phyloP scores from a whole-genome alignment of 495 filamentous ascomycete genomes.

The Hyaloscypha hepaticicola region DNA sequence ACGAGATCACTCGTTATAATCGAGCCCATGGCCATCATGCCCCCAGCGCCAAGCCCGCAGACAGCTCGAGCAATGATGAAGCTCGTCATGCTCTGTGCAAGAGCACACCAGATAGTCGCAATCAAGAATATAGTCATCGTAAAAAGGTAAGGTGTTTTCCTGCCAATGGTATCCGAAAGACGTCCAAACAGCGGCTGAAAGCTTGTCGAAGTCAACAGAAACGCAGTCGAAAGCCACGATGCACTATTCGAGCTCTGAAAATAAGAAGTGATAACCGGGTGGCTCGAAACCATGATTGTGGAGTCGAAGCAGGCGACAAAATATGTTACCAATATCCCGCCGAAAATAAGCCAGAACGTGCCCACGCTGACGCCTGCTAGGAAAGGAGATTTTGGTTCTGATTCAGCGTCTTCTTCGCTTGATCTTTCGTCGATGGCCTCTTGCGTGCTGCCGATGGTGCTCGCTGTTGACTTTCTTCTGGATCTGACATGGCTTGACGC shows the following conservation, averaged over 20 bases:
- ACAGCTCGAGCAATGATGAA: conserved; percentile 73
- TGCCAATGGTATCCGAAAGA: conserved; percentile 68
- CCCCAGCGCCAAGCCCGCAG: conserved; percentile 73
- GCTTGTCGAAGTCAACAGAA: conserved; percentile 71
- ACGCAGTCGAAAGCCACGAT: conserved; percentile 80
- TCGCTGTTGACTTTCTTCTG: conserved; percentile 15
- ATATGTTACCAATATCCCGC: conserved; percentile 37
- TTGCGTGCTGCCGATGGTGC: conserved; percentile 14
- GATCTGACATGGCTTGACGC: background rate
- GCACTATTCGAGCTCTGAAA: conserved; percentile 73
- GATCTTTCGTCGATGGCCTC: background rate
- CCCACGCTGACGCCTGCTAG: conserved; percentile 42
- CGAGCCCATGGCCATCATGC: conserved; percentile 67
- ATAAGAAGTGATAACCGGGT: conserved; percentile 79
- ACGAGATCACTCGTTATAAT: conserved; percentile 76
- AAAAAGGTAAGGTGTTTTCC: conserved; percentile 67
- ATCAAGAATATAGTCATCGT: conserved; percentile 61
- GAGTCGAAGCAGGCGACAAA: conserved; percentile 58
- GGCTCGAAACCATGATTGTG: conserved; percentile 78
- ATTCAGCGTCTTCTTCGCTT: conserved; percentile 9
- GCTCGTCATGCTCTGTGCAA: conserved; percentile 66
- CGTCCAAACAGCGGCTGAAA: conserved; percentile 73
- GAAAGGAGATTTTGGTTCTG: conserved; percentile 31
- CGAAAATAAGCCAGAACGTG: conserved; percentile 55
- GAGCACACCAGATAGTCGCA: conserved; percentile 70